Evolutionary conservation across 345 rosid species (phyloP), one percentile per base, ranked within the genome.

Genomic region (Eucalyptus pauciflora): DNA sequence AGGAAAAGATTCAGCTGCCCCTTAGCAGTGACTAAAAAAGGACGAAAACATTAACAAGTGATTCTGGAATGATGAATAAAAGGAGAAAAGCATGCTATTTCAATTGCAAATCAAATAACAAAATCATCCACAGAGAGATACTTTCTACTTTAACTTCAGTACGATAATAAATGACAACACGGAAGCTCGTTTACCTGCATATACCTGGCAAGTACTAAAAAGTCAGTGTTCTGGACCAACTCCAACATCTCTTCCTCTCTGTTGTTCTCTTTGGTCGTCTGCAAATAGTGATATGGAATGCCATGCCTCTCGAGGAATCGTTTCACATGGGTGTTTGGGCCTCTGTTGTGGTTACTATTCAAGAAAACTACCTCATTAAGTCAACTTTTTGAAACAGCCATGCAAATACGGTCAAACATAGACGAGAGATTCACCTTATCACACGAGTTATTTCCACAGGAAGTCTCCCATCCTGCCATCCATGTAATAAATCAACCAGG

Each of bases 201-300:
- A 92, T 98, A 98, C 93, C 99, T 96, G 85, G 99, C 99, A 50
- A 97, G 99, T 86, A 98, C 97, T 88, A 98, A 85, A 90, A 98
- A 98, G 91, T 98, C 98, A 14, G 98, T 98, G 90, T 93, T 91
- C 93, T 92, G 94, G 50, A 97, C 97, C 95, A 98, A 92, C 76
- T 93, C 96, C 93, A 97, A 90, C 87, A 96, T 95, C 93, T 97
- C 97, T 85, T 88, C 94, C 90, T 97, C 99, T 91, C 95, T 93
- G 89, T 95, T 91, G 86, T 94, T 92, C 85, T 94, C 97, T 49
- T 92, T 87, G 64, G 92, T 93, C 88, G 95, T 94, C 27, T 54
- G 88, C 92, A 98, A 89, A 93, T 87, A 93, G 94, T 97, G 97
- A 92, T 94, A 98, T n/a, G 98, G 96, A 92, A 97, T 96, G 48